Conservation (phyloP, 2,329 filamentous ascomycete genomes). For the Rhytidhysteron rufulum region DNA sequence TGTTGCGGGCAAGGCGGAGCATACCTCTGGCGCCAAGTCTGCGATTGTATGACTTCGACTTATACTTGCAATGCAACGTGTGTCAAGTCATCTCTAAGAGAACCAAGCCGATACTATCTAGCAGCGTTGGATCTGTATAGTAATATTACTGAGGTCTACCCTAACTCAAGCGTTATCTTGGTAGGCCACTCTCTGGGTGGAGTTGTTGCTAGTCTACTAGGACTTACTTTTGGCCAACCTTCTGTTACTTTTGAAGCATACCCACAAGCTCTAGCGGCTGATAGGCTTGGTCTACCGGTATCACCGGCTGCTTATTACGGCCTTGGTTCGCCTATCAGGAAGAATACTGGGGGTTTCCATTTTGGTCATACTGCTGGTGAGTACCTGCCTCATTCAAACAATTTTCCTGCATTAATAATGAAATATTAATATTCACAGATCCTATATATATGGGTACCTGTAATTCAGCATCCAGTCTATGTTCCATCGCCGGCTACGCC, state of each 20-base stretch:
- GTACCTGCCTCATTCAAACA: too few species aligned
- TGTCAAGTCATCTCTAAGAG: slow-evolving; percentile 25
- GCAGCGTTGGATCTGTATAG: slow-evolving; percentile 30
- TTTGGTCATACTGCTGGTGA: slow-evolving; percentile 28
- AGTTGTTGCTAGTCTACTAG: slow-evolving; percentile 31
- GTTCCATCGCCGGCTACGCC: slow-evolving; percentile 32
- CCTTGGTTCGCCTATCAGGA: slow-evolving; percentile 16
- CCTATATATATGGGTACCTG: slow-evolving; percentile 36
- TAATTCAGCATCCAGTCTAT: slow-evolving; percentile 31
- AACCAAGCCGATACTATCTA: slow-evolving; percentile 30
- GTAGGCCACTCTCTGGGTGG: slow-evolving; percentile 33
- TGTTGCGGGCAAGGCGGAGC: slow-evolving; percentile 33
- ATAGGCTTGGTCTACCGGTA: slow-evolving; percentile 27
- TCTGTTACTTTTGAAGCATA: slow-evolving; percentile 33
- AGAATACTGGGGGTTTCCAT: slow-evolving; percentile 31
- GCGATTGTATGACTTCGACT: slow-evolving; percentile 32
- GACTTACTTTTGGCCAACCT: slow-evolving; percentile 29
- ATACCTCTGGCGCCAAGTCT: slow-evolving; percentile 32
- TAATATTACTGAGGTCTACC: slow-evolving; percentile 30
- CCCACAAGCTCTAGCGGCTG: slow-evolving; percentile 32
- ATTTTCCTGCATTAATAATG: too few species aligned
- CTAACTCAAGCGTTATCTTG: slow-evolving; percentile 29
- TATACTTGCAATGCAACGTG: slow-evolving; percentile 33
- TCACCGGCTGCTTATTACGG: slow-evolving; percentile 6
- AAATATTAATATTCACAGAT: too few species aligned